phyloP scores from a whole-genome alignment of 352 stramenopile species.

The Pythium coloratum region DNA sequence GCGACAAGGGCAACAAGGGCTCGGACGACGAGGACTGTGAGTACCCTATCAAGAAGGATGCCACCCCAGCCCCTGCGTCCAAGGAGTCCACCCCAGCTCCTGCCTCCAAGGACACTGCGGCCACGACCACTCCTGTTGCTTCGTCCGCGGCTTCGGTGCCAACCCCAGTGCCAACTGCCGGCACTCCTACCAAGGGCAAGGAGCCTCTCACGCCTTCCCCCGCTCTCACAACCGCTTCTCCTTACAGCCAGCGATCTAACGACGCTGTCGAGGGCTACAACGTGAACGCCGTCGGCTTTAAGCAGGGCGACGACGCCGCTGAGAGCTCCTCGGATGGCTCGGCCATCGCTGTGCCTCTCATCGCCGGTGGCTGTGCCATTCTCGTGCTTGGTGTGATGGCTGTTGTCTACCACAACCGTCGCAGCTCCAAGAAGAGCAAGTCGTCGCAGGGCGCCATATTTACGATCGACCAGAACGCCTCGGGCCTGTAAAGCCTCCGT shows the following conservation, averaged over 20 bases:
- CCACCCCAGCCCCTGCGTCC: not conserved
- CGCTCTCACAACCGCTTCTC: constrained; percentile 14
- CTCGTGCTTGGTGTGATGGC: constrained; percentile 50
- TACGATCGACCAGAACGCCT: constrained; percentile 72
- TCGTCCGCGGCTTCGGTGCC: not conserved
- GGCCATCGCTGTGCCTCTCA: constrained; percentile 25
- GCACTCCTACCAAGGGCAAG: constrained; percentile 9
- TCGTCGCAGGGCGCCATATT: constrained; percentile 67
- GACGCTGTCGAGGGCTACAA: constrained; percentile 29
- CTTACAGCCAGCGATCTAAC: constrained; percentile 6
- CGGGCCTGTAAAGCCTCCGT: constrained; percentile 51
- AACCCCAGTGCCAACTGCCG: not conserved
- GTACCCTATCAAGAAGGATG: constrained; percentile 13
- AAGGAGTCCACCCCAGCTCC: constrained; percentile 2
- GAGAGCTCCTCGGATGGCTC: constrained; percentile 4
- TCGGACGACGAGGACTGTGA: constrained; percentile 19
- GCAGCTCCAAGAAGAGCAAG: constrained; percentile 48
- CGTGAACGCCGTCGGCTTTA: constrained; percentile 41
- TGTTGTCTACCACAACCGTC: constrained; percentile 66
- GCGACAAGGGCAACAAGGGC: not conserved
- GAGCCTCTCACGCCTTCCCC: constrained; percentile 12
- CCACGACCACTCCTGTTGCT: not conserved
- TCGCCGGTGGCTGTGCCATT: constrained; percentile 37
- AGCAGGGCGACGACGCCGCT: constrained; percentile 27
- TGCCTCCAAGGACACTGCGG: constrained; percentile 1